These are phyloP conservation scores for Neurospora sp. DNA, from an alignment of 495 filamentous ascomycete species.

Conservation along the genomic window DNA sequence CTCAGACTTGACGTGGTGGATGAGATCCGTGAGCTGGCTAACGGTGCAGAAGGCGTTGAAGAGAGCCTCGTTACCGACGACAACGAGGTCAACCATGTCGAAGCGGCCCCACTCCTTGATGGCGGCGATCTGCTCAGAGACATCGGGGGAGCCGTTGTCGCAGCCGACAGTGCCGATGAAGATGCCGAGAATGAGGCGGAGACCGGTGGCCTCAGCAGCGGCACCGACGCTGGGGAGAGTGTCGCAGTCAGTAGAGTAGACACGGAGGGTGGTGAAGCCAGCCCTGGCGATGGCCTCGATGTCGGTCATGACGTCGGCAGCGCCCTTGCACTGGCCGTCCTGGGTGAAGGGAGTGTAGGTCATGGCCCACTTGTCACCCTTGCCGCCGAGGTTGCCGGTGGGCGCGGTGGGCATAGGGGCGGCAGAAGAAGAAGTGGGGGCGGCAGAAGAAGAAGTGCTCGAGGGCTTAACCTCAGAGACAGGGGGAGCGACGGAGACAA, in stretches of 20 bases:
- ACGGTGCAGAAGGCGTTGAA: slow-evolving; percentile 57
- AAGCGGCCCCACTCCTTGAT: slow-evolving; percentile 68
- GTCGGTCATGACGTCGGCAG: slow-evolving; percentile 49
- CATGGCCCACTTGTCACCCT: slow-evolving; percentile 67
- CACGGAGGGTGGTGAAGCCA: slow-evolving; percentile 73
- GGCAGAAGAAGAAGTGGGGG: slow-evolving; percentile 10
- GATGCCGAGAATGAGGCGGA: slow-evolving; percentile 78
- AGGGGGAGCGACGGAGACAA: neutral
- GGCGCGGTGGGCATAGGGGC: slow-evolving; percentile 13
- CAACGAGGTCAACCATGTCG: slow-evolving; percentile 65
- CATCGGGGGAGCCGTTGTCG: slow-evolving; percentile 36
- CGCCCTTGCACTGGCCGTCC: slow-evolving; percentile 56
- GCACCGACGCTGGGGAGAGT: slow-evolving; percentile 63
- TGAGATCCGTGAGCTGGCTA: slow-evolving; percentile 55
- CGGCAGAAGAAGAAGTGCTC: slow-evolving; percentile 10
- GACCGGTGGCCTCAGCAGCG: slow-evolving; percentile 47
- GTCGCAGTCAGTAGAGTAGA: slow-evolving; percentile 89
- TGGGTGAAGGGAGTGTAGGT: slow-evolving; percentile 80
- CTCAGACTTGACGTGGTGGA: slow-evolving; percentile 42
- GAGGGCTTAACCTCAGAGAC: slow-evolving; percentile 9
- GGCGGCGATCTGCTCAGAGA: slow-evolving; percentile 56
- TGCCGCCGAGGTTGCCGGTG: slow-evolving; percentile 27
- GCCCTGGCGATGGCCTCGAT: slow-evolving; percentile 56
- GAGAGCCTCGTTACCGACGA: slow-evolving; percentile 85
- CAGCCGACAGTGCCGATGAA: slow-evolving; percentile 61